These are phyloP conservation scores for Grosmannia clavigera DNA, from an alignment of 2,329 filamentous ascomycete genomes.

Conservation along the genomic window DNA sequence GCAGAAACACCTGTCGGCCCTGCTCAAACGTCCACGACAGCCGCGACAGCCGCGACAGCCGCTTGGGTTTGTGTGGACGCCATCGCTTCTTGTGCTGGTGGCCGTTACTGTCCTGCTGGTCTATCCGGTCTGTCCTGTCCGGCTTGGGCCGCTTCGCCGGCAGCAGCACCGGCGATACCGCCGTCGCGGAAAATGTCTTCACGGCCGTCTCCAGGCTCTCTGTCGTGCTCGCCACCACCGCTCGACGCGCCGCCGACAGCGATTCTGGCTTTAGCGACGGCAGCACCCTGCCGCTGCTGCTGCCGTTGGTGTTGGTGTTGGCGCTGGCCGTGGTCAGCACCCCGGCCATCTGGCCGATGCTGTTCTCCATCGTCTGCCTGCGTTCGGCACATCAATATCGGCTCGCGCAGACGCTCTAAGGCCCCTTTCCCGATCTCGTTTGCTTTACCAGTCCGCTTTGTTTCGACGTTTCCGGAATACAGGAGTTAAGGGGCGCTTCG, in stretches of 20 bases:
- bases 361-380: neutral
- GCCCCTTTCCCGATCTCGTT: no score
- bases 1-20: neutral
- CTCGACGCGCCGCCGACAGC: neutral
- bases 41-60: neutral
- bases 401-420: no score
- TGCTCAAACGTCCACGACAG: neutral
- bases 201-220: no score
- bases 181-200: no score
- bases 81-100: neutral
- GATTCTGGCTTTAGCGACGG: neutral
- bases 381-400: neutral
- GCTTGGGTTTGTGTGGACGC: neutral
- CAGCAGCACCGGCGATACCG: neutral
- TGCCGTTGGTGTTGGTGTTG: no score
- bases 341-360: neutral
- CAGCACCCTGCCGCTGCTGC: neutral
- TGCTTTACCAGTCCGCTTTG: no score
- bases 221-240: neutral
- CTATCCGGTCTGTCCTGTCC: neutral
- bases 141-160: neutral
- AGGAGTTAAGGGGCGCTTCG: no score
- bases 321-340: neutral
- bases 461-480: no score
- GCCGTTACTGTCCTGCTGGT: neutral